phyloP scores from a whole-genome alignment of 345 rosid genomes.

The Lepidium sativum region DNA sequence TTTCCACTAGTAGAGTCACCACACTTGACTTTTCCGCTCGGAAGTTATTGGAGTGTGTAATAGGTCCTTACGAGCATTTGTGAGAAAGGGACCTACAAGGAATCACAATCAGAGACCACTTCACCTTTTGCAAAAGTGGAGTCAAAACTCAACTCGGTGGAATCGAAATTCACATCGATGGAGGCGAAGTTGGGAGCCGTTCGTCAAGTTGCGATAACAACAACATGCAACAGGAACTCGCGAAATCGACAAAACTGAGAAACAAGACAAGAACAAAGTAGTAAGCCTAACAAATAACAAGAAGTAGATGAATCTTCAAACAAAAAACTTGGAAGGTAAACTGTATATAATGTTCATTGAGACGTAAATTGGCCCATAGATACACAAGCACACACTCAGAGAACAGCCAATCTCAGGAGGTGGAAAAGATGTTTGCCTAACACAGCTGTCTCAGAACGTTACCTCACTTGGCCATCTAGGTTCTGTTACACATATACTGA shows the following conservation, averaged over 20 bases:
- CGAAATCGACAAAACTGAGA: neutral
- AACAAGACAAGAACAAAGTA: neutral
- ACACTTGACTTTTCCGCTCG: neutral
- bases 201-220: neutral
- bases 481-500: too few species aligned
- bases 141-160: neutral
- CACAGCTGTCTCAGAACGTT: too few species aligned
- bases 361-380: neutral
- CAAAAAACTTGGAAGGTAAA: neutral
- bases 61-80: neutral
- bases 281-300: too few species aligned
- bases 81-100: neutral
- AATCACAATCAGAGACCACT: neutral
- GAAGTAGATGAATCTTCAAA: too few species aligned
- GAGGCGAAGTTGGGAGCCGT: neutral
- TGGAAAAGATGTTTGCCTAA: too few species aligned
- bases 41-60: neutral
- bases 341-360: neutral
- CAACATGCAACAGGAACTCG: neutral
- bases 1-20: neutral
- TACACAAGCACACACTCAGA: neutral
- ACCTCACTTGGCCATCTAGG: too few species aligned
- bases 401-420: too few species aligned
- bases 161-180: neutral
- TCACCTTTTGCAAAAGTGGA: neutral